Evolutionary conservation across 768 basidiomycete genomes (phyloP), one percentile per base, ranked within the genome.

Genomic region (Termitomyces heimii): DNA sequence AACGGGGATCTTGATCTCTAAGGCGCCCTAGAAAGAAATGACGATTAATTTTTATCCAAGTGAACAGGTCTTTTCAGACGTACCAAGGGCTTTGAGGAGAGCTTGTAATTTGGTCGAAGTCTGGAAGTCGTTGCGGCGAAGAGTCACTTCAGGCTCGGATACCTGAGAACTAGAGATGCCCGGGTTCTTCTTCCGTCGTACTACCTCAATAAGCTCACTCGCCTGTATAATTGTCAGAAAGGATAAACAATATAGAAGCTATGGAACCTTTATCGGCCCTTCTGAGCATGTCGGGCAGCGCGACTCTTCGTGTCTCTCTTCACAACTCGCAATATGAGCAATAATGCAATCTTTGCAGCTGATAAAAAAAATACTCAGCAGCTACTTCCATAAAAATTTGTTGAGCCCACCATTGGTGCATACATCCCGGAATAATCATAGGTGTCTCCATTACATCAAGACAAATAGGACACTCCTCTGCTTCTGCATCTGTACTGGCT

Each of bases 341-440:
- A 91, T 69, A 24, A 95, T 89, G 65, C 95, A 98, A 61, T 94
- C 92, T 69, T 92, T 96, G 70, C 95, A 98, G 58, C 92, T 89
- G 65, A 32, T 22, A 45, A 50, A 28, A 50, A 28, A 45, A 50
- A 34, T 39, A 32, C 5, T 52, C 13, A 37, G 26, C 32, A 16
- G 24, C 18, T 35, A n/a, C 22, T 47, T 24, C 6, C 6, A 45
- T 31, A 13, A 37, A 7, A 13, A n/a, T 29, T 34, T 4, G 14
- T 3, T 6, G 53, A 39, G 68, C 81, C 56, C 65, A 90, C 91
- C 83, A 88, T 65, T 81, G 79, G 65, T 94, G 93, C 74, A 88
- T 78, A 69, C 91, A 94, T 12, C 75, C 71, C 3, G 91, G 89
- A 16, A 93, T 76, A 48, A 92, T 77, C 63, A 85, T 81, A 0